Conservation (phyloP, 352 stramenopile species). For the Phytophthora syringae region DNA sequence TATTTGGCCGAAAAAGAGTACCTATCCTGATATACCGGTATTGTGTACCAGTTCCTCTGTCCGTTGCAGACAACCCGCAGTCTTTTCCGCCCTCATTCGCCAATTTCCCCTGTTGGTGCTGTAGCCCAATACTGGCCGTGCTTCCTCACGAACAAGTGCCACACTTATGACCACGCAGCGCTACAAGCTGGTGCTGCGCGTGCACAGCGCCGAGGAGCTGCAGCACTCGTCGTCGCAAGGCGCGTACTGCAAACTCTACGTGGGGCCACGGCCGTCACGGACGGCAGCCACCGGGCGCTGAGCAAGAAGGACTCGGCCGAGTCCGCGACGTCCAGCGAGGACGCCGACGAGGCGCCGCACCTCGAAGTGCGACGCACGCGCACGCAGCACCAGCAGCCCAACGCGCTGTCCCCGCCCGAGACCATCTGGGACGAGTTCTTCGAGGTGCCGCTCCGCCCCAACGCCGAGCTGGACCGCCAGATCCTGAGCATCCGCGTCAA, state of each 20-base stretch:
- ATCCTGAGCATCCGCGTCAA: conserved; percentile 73
- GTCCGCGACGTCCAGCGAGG: conserved; percentile 21
- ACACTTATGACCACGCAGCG: conserved; percentile 6
- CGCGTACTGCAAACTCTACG: conserved; percentile 74
- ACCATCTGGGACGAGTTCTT: conserved; percentile 71
- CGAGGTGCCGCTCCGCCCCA: conserved; percentile 43
- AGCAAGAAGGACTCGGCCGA: conserved; percentile 43
- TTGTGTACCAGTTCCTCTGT: conserved; percentile 24
- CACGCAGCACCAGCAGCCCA: conserved; percentile 43
- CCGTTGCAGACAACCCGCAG: too few relatives aligned
- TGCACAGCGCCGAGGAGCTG: conserved; percentile 61
- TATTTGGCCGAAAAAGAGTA: conserved; percentile 9
- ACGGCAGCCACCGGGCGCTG: conserved; percentile 51
- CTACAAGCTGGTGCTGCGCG: conserved; percentile 59
- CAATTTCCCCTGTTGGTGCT: conserved; percentile 26
- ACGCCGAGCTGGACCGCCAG: conserved; percentile 35
- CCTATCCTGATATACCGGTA: conserved; percentile 24
- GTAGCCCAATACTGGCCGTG: too few relatives aligned
- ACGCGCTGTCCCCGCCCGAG: conserved; percentile 36
- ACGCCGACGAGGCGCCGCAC: conserved; percentile 25
- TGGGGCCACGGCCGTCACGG: conserved; percentile 52
- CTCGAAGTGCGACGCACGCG: conserved; percentile 61
- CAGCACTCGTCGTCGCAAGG: conserved; percentile 58
- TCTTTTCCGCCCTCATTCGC: conserved; percentile 37
- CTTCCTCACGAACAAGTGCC: background rate